These are phyloP conservation scores for Saturnispora ahearnii DNA, from an alignment of 805 yeast species.

Conservation along the genomic window DNA sequence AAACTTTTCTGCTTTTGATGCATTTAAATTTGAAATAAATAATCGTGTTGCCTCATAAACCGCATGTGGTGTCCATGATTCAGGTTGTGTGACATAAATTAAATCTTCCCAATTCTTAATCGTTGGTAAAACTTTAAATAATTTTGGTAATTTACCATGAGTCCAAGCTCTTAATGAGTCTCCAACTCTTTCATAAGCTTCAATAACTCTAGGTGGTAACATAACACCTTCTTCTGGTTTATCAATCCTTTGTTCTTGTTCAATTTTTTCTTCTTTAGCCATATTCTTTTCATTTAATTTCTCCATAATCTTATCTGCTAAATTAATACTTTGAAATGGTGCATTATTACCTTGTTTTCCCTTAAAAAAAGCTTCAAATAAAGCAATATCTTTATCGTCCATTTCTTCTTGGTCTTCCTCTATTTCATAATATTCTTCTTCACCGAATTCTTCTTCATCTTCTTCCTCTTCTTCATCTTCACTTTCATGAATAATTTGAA, in stretches of 20 bases:
- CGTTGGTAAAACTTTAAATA: slow-evolving; percentile 90
- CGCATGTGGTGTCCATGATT: slow-evolving; percentile 90
- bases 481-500: slow-evolving; percentile 24
- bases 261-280: slow-evolving; percentile 20
- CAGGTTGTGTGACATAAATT: slow-evolving; percentile 86
- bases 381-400: slow-evolving; percentile 72
- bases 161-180: slow-evolving; percentile 79
- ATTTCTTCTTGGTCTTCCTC: slow-evolving; percentile 49
- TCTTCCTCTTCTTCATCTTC: slow-evolving; percentile 20
- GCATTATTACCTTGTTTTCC: slow-evolving; percentile 13
- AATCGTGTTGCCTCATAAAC: slow-evolving; percentile 90
- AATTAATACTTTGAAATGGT: slow-evolving; percentile 43
- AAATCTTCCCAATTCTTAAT: slow-evolving; percentile 94
- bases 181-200: slow-evolving; percentile 89
- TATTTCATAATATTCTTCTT: slow-evolving; percentile 33
- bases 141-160: slow-evolving; percentile 93
- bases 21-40: slow-evolving; percentile 81
- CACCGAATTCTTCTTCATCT: slow-evolving; percentile 25
- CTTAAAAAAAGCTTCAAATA: slow-evolving; percentile 71
- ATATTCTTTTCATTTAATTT: slow-evolving; percentile 42
- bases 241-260: slow-evolving; percentile 18
- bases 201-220: slow-evolving; percentile 92
- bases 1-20: slow-evolving; percentile 83
- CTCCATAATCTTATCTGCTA: slow-evolving; percentile 92
- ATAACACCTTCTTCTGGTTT: slow-evolving; percentile 64